phyloP scores from a whole-genome alignment of 805 yeast species.

The Metschnikowia bowlesiae region DNA sequence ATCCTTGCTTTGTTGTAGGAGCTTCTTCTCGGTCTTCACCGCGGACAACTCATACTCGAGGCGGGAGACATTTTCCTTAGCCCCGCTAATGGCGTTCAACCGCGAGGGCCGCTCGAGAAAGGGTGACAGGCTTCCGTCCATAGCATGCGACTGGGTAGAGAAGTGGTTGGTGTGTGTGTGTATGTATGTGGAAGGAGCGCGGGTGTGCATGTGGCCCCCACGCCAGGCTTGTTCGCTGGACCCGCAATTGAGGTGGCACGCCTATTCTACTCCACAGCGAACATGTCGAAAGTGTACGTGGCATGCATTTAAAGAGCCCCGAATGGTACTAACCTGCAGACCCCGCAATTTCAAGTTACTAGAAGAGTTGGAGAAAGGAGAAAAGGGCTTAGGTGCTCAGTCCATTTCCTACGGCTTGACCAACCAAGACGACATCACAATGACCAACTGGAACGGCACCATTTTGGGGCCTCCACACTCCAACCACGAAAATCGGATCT shows the following conservation, averaged over 20 bases:
- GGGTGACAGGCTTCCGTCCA: conserved; percentile 17
- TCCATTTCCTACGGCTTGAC: conserved; percentile 93
- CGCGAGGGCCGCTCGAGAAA: conserved; percentile 16
- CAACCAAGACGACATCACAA: conserved; percentile 83
- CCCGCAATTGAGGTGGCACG: neutral
- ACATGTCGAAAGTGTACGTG: conserved; percentile 48
- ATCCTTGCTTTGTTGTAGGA: conserved; percentile 27
- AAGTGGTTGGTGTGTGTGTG: neutral
- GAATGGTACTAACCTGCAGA: conserved; percentile 29
- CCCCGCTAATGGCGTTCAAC: neutral
- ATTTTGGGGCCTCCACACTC: conserved; percentile 94
- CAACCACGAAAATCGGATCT: conserved; percentile 89
- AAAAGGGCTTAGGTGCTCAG: conserved; percentile 95
- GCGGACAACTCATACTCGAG: conserved; percentile 32
- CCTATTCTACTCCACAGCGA: neutral
- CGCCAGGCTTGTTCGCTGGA: conserved; percentile 1
- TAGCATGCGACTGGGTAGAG: neutral
- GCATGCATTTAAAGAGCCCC: neutral
- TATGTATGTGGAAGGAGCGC: neutral
- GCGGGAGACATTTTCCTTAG: conserved; percentile 12
- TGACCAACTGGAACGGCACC: conserved; percentile 98
- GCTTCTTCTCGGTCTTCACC: conserved; percentile 30
- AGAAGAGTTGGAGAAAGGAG: conserved; percentile 97
- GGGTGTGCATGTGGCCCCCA: conserved; percentile 3
- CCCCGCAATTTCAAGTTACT: conserved; percentile 93